Conservation (phyloP, 129 eudicot genomes). For the Saussurea involucrata region DNA sequence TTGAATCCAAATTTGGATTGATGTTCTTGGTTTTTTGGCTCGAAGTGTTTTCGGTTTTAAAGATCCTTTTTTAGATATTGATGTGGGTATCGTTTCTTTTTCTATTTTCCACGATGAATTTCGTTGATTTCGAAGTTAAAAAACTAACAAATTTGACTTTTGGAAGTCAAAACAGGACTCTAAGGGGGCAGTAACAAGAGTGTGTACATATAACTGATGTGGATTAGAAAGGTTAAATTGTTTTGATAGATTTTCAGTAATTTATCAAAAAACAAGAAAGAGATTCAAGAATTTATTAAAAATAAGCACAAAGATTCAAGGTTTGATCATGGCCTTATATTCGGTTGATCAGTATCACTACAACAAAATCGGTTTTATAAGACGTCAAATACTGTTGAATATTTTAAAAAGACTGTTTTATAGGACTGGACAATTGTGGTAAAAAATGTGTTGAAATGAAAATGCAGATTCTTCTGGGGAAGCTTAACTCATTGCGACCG, state of each 20-base stretch:
- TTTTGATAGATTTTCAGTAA: neutral
- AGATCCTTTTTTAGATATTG: neutral
- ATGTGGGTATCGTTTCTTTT: neutral
- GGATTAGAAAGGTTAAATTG: neutral
- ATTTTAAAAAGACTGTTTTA: no score
- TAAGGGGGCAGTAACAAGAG: neutral
- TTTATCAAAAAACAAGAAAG: neutral
- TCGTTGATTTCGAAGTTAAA: neutral
- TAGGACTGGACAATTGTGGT: no score
- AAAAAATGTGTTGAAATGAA: no score
- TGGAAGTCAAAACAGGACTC: neutral
- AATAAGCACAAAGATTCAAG: neutral
- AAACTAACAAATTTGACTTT: neutral
- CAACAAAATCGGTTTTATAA: neutral
- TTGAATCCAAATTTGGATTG: neutral
- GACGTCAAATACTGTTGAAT: no score
- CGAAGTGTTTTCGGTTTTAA: neutral
- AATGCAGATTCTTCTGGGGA: constrained; percentile 29
- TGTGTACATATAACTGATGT: no score
- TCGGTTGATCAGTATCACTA: neutral
- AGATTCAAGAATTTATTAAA: neutral
- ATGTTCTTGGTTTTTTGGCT: neutral
- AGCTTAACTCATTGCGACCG: constrained; percentile 1
- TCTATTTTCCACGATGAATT: neutral
- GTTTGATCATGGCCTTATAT: no score